Base-by-base conservation (phyloP, 1,284 basidiomycete species). In the Golubevia sp. region DNA sequence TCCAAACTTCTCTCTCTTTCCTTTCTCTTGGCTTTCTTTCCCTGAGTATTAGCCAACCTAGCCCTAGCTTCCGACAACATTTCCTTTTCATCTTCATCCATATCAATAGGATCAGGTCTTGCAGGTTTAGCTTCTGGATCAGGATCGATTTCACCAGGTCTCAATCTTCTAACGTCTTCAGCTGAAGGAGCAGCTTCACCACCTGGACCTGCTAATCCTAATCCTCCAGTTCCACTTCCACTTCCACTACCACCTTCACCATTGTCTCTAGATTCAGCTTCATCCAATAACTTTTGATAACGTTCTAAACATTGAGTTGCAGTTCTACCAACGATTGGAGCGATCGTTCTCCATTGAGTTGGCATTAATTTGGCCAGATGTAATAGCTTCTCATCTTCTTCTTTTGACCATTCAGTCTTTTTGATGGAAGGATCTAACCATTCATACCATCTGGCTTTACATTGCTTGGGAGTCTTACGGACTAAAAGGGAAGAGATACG, bases 71-170 rank as follows among this genome's bases (percentile, higher is more conserved):
- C 97, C 4, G 95, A 98, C 71, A 99, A 87, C 97, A 99, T 99
- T 85, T 99, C 97, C 90, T 99, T 99, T 85, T 99, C 97, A 82
- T 96, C 97, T 85, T 99, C 97, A 84, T 99, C 97, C 97, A 99
- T 99, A 86, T 99, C 97, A 77, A 99, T 97, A 3, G 97, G 96
- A 86, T 99, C 97, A 3, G 97, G 97, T 27, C 96, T 88, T 1
- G 97, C 97, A 55, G 97, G 93, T 83, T 97, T 96, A 11, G 96
- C 97, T 85, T 99, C 97, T 1, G 97, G 97, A 86, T 99, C 95
- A 1, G 97, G 95, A 84, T 99, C 97, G 74, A 99, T 96, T 86
- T 99, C 97, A 59, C 97, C 97, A 3, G 95, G 94, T 58, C 94
- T 88, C 65, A 99, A 86, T 68, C 90, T 88, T 62, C 96, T 88